Evolutionary conservation across 2,329 filamentous ascomycete species (phyloP).

Genomic region (Exophiala viscosa): DNA sequence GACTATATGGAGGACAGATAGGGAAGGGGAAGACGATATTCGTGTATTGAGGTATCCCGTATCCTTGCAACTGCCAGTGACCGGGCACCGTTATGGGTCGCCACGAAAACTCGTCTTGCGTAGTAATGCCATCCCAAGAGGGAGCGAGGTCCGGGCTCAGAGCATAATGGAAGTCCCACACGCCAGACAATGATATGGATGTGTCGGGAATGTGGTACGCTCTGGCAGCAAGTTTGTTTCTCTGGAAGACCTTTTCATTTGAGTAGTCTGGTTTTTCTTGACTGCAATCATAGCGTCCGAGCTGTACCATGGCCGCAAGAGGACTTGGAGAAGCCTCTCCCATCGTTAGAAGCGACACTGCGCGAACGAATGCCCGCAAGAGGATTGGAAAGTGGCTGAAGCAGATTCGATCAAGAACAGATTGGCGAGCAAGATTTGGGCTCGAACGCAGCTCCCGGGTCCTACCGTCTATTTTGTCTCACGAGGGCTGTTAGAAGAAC

Average conservation of each 20-base stretch:
- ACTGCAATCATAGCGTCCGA: background rate
- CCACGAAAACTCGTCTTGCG: conserved; percentile 42
- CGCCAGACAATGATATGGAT: conserved; percentile 48
- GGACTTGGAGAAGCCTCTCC: background rate
- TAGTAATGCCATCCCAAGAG: conserved; percentile 26
- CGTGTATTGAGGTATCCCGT: conserved; percentile 65
- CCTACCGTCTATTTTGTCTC: too few relatives aligned
- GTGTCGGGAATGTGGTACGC: conserved; percentile 52
- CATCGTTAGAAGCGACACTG: too few relatives aligned
- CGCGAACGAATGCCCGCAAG: too few relatives aligned
- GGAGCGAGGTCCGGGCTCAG: conserved; percentile 7
- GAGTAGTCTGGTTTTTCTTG: background rate
- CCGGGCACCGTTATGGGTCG: conserved; percentile 59
- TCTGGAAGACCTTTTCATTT: conserved; percentile 50
- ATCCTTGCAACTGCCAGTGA: conserved; percentile 68
- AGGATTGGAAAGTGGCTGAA: too few relatives aligned
- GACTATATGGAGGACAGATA: conserved; percentile 60
- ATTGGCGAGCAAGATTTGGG: too few relatives aligned
- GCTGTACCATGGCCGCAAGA: background rate
- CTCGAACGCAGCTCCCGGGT: too few relatives aligned
- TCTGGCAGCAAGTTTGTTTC: conserved; percentile 52
- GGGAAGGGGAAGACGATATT: conserved; percentile 66
- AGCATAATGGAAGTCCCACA: conserved; percentile 50
- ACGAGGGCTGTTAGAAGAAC: too few relatives aligned
- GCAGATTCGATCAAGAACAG: too few relatives aligned